Evolutionary conservation across 306 rosid species (phyloP), one percentile per base, ranked within the genome.

Genomic region (Macrotyloma uniflorum): DNA sequence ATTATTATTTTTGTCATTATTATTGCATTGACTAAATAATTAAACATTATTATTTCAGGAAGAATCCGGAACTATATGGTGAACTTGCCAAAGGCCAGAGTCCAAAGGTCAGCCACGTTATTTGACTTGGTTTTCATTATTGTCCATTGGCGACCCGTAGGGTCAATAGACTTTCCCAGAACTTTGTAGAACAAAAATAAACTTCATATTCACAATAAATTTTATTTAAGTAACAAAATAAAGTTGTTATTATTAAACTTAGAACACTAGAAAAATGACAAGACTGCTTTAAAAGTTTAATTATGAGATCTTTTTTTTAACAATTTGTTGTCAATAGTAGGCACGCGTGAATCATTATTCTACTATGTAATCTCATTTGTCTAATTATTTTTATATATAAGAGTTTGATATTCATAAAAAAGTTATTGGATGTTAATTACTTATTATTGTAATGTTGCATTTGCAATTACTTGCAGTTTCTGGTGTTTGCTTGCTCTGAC

Each of bases 401-500:
- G n/a, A n/a, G n/a, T n/a, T n/a, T n/a, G n/a, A n/a, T n/a, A n/a
- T n/a, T n/a, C n/a, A n/a, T n/a, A n/a, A n/a, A n/a, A n/a, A n/a
- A n/a, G n/a, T n/a, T n/a, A n/a, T n/a, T n/a, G n/a, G n/a, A n/a
- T n/a, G n/a, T n/a, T n/a, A n/a, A 42, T 11, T 42, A 42, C 47
- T 46, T 15, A 15, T 3, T 19, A 19, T 51, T 19, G 26, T 51
- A 20, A 54, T 54, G 62, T 22, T 54, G 32, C 62, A 55, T 20
- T 53, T 53, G 6, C 28, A 46, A 15, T 15, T n/a, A n/a, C 20
- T 9, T 82, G 92, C 93, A 95, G 99, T 95, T 93, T 82, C 14
- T 95, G 91, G 96, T 95, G 23, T 95, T 95, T 86, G 99, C 99
- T 18, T 95, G 99, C 85, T 95, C 99, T 20, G 99, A 95, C 79